Evolutionary conservation across 176 grass and related monocot species (phyloP), one percentile per base, ranked within the genome.

Genomic region (Coix lacrymajobi): DNA sequence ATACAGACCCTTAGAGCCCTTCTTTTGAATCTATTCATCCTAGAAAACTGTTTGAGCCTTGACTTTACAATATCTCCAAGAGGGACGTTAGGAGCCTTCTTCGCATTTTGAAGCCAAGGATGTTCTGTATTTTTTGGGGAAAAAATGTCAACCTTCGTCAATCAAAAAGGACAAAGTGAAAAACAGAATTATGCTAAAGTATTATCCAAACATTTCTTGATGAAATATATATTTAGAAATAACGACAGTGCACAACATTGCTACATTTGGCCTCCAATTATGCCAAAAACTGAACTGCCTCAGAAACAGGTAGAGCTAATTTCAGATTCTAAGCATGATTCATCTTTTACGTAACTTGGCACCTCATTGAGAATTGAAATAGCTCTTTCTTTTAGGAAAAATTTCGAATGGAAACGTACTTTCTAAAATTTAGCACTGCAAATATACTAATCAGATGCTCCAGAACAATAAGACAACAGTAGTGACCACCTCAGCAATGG

Each of bases 11-110:
- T 91, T 79, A 99, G 85, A 69, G 96, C 96, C 87, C 93, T 99
- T 87, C 96, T 96, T 90, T 99, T 99, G 79, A 99, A 99, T 88
- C 93, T 88, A 81, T 99, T 99, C 96, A 99, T 99, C 67, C 96
- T 92, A 78, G 93, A 99, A 86, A 99, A 99, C 73, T 99, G 96
- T 90, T 99, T 99, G 60, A 99, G 96, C 80, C 96, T 96, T 51
- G 91, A 99, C 80, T 99, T 99, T 62, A 99, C 96, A 72, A 99
- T 92, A 90, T 99, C 96, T 71, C 96, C 96, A 90, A 99, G 96
- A 73, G 93, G 96, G 83, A 99, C 91, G 85, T 99, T 99, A 78
- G 96, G 87, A 81, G 96, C 96, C 88, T 99, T 96, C 87, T 99
- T 99, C 34, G 96, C 93, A 85, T 99, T 99, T 88, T 94, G 96